Evolutionary conservation across 257 asterid genomes (phyloP).

Genomic region (Salvia hispanica): DNA sequence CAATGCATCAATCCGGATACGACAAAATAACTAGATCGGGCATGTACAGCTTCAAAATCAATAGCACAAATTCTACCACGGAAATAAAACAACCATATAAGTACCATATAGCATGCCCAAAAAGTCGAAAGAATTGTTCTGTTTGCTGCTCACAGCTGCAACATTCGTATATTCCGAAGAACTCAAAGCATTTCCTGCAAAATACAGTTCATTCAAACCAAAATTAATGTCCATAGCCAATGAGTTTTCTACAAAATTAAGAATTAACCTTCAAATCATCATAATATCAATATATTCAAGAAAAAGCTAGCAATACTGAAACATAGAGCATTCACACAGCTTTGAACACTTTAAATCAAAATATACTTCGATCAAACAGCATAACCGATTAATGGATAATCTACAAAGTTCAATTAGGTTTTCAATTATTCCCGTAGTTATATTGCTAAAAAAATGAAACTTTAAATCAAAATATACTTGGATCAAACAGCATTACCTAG

Average conservation of each 20-base stretch:
- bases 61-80: neutral
- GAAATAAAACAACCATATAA: slow-evolving; percentile 11
- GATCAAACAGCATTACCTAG: slow-evolving; percentile 28
- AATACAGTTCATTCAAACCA: slow-evolving; percentile 13
- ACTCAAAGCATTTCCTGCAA: slow-evolving; percentile 41
- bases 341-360: neutral
- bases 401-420: neutral
- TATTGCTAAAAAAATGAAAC: neutral
- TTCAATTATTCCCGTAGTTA: neutral
- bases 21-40: neutral
- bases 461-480: neutral
- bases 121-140: slow-evolving; percentile 45
- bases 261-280: slow-evolving; percentile 2
- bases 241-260: neutral
- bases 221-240: neutral
- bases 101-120: slow-evolving; percentile 49
- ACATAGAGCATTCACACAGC: neutral
- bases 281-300: neutral
- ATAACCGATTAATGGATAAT: neutral
- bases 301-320: slow-evolving; percentile 21
- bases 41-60: neutral
- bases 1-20: neutral
- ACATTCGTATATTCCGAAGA: slow-evolving; percentile 25
- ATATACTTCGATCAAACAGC: neutral
- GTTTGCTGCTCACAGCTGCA: slow-evolving; percentile 35